Percentiles rank a stretch among this genome's conserved stretches.
phyloP scores from a whole-genome alignment of 306 rosid genomes.

The Quercus suber region DNA sequence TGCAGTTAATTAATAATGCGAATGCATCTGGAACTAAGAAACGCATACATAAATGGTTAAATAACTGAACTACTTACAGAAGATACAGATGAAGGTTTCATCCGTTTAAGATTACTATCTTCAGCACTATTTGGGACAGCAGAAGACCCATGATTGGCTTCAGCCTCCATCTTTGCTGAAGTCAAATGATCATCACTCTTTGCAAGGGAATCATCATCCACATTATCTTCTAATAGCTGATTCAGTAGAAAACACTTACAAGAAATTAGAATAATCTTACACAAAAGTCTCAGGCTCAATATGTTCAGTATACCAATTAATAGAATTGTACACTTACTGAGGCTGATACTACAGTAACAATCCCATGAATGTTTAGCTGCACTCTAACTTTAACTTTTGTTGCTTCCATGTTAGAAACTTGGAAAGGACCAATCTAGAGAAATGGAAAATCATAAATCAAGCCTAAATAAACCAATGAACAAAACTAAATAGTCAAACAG shows the following conservation, averaged over 20 bases:
- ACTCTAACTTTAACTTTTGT: slow-evolving; percentile 51
- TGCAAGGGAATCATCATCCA: slow-evolving; percentile 14
- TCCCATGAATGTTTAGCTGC: slow-evolving; percentile 45
- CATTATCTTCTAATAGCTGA: slow-evolving; percentile 41
- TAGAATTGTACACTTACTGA: slow-evolving; percentile 28
- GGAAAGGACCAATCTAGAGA: slow-evolving; percentile 49
- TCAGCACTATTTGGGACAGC: slow-evolving; percentile 31
- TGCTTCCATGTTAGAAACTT: slow-evolving; percentile 29
- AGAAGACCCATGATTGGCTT: slow-evolving; percentile 16
- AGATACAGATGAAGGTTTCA: slow-evolving; percentile 27
- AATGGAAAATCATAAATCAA: not conserved
- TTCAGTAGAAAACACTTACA: not conserved
- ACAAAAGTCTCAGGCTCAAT: not conserved
- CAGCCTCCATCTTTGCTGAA: slow-evolving; percentile 30
- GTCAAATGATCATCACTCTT: slow-evolving; percentile 22
- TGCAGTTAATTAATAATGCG: not conserved
- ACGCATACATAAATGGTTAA: not conserved
- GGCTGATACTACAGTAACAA: slow-evolving; percentile 47
- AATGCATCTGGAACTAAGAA: not conserved
- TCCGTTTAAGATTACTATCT: slow-evolving; percentile 5
- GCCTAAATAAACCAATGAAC: not conserved
- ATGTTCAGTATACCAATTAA: not conserved
- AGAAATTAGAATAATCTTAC: not conserved
- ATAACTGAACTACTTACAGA: slow-evolving; percentile 23
- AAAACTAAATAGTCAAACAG: not conserved